Percentiles rank a stretch among this genome's conserved stretches.
Evolutionary conservation across 768 basidiomycete genomes (phyloP).

Genomic region (Russula olivacea): DNA sequence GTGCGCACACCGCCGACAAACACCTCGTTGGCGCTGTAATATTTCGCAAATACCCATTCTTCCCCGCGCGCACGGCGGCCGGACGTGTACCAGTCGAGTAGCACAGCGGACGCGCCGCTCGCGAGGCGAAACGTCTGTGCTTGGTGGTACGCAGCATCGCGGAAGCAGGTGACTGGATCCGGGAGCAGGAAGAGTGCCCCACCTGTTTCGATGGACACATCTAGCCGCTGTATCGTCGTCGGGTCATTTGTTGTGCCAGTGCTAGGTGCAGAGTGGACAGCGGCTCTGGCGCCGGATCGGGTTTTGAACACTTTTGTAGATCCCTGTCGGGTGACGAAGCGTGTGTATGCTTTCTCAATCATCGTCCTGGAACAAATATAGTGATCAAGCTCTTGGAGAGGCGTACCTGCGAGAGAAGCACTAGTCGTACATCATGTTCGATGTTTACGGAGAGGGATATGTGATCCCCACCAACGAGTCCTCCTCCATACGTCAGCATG

Average conservation of each 20-base stretch:
- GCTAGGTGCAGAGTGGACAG: constrained; percentile 29
- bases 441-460: constrained; percentile 60
- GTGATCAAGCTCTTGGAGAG: background rate
- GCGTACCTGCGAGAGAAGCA: constrained; percentile 79
- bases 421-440: constrained; percentile 48
- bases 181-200: constrained; percentile 77
- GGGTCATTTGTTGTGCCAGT: background rate
- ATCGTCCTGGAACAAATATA: background rate
- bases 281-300: constrained; percentile 54
- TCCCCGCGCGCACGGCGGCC: constrained; percentile 80
- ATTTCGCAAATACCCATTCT: constrained; percentile 83
- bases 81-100: constrained; percentile 90
- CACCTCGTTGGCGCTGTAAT: constrained; percentile 83
- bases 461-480: constrained; percentile 81
- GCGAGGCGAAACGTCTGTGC: constrained; percentile 70
- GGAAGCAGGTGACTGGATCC: constrained; percentile 91
- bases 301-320: constrained; percentile 93
- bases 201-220: constrained; percentile 45
- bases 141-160: constrained; percentile 75
- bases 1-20: constrained; percentile 57
- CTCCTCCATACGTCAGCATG: constrained; percentile 84
- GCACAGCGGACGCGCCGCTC: constrained; percentile 52
- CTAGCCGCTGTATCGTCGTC: constrained; percentile 58
- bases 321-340: constrained; percentile 46
- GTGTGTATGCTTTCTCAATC: background rate